Evolutionary conservation across 179 eudicot species (phyloP), one percentile per base, ranked within the genome.

Genomic region (Actinidia arguta): DNA sequence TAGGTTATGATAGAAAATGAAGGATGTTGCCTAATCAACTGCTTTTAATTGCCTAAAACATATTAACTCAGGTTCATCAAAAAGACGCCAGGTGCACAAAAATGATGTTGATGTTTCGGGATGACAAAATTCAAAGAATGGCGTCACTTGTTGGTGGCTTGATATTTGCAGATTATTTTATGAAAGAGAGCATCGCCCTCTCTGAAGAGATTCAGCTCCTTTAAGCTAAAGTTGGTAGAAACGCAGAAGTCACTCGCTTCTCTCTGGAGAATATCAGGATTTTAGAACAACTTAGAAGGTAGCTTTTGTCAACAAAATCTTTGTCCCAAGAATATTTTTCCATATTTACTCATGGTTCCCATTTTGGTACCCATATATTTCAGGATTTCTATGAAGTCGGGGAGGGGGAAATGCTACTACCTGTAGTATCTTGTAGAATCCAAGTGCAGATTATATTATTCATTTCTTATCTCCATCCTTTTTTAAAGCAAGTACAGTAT

Each of bases 381-480:
- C 99, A 97, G 84, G 99, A 94, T 79, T 97, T 95, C 70, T 95
- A 95, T 76, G 98, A 92, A 91, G 98, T 95, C 89, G 99, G 99
- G 56, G 99, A 97, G 89, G 91, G 97, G 82, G 99, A 94, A 59
- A 89, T 95, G 85, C 84, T 97, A 75, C 83, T 97, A 75, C 81
- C 83, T 72, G 99, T 95, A 86, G 99, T 96, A 76, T 17, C 39
- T 31, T 1, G 13, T 42, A 50, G 77, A n/a, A n/a, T 83, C 63
- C 56, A 50, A 69, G 68, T 6, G 24, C 17, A 63, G 24, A 12
- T 50, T 42, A 36, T 20, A 13, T 73, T 51, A 58, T 73, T 20
- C 46, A 59, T 17, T 5, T 1, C 9, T 24, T 16, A 16, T 52
- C 12, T 5, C 67, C 24, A 44, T 3, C 42, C n/a, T n/a, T n/a